A percentile compares a stretch with the other conserved stretches of the same genome.
These are phyloP conservation scores for Fusarium cicatricum DNA, from an alignment of 2,329 filamentous ascomycete species.

Conservation along the genomic window DNA sequence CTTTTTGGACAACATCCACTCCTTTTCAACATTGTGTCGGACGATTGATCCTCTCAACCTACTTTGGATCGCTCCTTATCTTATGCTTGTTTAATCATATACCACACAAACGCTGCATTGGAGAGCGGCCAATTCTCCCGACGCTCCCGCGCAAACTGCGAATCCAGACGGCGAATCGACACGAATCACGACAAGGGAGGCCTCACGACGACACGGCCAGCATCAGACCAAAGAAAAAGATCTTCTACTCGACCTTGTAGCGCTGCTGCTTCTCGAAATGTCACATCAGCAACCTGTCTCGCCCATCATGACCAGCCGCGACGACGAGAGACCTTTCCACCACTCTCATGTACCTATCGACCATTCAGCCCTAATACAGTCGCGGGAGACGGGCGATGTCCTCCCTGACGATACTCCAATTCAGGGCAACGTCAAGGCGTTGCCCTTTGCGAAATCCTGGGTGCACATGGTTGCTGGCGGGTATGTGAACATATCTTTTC, in stretches of 20 bases:
- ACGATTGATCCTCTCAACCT: neutral
- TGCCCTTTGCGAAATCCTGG: conserved; percentile 79
- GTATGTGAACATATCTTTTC: conserved; percentile 58
- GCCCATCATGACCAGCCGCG: conserved; percentile 43
- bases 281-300: conserved; percentile 42
- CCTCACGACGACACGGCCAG: neutral
- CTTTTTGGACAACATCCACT: conserved; percentile 6
- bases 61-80: neutral
- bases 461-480: conserved; percentile 91
- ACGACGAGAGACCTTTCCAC: conserved; percentile 46
- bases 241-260: neutral
- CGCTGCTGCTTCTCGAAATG: conserved; percentile 38
- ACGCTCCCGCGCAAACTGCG: conserved; percentile 7
- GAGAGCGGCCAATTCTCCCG: neutral
- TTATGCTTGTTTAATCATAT: neutral
- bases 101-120: conserved; percentile 8
- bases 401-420: conserved; percentile 53
- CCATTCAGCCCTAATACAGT: conserved; percentile 60
- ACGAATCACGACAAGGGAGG: conserved; percentile 1
- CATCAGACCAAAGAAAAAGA: neutral
- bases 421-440: conserved; percentile 48
- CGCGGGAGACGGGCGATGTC: conserved; percentile 68
- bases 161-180: conserved; percentile 3
- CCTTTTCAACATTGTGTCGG: conserved; percentile 6
- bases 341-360: conserved; percentile 44